These are phyloP conservation scores for Paraconiothyrium brasiliense DNA, from an alignment of 2,329 filamentous ascomycete species.

Conservation along the genomic window DNA sequence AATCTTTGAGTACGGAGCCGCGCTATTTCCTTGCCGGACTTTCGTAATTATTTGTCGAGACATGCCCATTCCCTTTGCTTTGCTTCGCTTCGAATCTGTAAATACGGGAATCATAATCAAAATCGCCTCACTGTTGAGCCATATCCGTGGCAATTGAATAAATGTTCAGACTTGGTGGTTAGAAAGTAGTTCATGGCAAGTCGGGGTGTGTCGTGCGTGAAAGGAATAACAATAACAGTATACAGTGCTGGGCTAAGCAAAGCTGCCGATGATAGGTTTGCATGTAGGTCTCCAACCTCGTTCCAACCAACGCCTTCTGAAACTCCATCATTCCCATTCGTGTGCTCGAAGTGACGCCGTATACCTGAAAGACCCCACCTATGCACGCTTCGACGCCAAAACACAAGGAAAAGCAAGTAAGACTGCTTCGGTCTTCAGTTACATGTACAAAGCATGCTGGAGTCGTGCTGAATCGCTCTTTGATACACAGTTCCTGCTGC, in stretches of 20 bases:
- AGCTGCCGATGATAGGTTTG: not conserved
- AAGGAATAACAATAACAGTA: not conserved
- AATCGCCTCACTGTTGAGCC: no score
- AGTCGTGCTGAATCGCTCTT: not conserved
- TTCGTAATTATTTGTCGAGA: constrained; percentile 53
- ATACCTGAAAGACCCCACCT: not conserved
- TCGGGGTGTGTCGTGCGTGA: not conserved
- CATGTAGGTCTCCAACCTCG: not conserved
- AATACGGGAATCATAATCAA: no score
- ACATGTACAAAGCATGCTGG: not conserved
- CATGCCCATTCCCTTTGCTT: constrained; percentile 22
- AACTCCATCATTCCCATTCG: not conserved
- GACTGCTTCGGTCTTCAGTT: not conserved
- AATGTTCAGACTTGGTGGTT: no score
- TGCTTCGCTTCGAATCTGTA: not conserved
- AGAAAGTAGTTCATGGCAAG: no score
- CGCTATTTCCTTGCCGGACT: constrained; percentile 38
- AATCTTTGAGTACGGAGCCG: constrained; percentile 54
- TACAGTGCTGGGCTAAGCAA: not conserved
- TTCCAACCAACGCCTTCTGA: not conserved
- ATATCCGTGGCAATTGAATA: no score
- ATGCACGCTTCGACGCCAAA: constrained; percentile 19
- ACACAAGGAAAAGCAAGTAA: constrained; percentile 4
- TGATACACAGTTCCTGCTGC: constrained; percentile 7
- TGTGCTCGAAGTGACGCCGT: not conserved